These are phyloP conservation scores for Pythium sp. DNA, from an alignment of 352 stramenopile species.

Conservation along the genomic window DNA sequence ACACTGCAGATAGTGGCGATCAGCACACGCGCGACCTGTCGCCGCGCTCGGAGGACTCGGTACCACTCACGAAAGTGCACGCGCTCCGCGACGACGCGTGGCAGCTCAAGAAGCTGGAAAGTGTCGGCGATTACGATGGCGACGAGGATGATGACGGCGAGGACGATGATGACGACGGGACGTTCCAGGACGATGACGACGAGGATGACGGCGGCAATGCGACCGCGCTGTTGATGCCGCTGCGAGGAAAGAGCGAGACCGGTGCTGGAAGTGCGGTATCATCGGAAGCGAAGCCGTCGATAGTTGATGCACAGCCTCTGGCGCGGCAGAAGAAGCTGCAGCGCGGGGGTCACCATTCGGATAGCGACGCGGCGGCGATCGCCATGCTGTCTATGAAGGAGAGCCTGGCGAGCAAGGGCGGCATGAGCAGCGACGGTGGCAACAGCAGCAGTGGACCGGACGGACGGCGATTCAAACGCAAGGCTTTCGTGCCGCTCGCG, in stretches of 20 bases:
- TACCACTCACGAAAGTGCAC: constrained; percentile 74
- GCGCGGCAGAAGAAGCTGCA: not conserved
- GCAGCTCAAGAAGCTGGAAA: constrained; percentile 68
- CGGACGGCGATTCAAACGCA: constrained; percentile 51
- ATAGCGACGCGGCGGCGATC: constrained; percentile 71
- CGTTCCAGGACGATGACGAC: constrained; percentile 25
- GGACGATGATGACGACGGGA: constrained; percentile 45
- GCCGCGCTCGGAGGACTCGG: constrained; percentile 44
- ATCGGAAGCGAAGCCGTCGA: not conserved
- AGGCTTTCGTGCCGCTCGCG: constrained; percentile 58
- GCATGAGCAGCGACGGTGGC: constrained; percentile 43
- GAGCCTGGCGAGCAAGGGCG: constrained; percentile 20
- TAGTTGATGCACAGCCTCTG: constrained; percentile 5
- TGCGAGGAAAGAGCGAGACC: constrained; percentile 1
- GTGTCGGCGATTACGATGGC: constrained; percentile 50
- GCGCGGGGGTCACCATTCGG: constrained; percentile 50
- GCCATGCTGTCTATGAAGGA: constrained; percentile 84
- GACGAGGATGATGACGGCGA: constrained; percentile 70
- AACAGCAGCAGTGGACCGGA: constrained; percentile 35
- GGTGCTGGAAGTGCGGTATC: not conserved
- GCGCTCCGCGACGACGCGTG: constrained; percentile 70
- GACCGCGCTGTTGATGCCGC: not conserved
- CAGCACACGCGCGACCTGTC: constrained; percentile 26
- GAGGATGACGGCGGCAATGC: not conserved
- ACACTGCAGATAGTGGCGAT: not conserved